These are phyloP conservation scores for Cylindrodendrum hubeiense DNA, from an alignment of 2,329 filamentous ascomycete genomes.

Conservation along the genomic window DNA sequence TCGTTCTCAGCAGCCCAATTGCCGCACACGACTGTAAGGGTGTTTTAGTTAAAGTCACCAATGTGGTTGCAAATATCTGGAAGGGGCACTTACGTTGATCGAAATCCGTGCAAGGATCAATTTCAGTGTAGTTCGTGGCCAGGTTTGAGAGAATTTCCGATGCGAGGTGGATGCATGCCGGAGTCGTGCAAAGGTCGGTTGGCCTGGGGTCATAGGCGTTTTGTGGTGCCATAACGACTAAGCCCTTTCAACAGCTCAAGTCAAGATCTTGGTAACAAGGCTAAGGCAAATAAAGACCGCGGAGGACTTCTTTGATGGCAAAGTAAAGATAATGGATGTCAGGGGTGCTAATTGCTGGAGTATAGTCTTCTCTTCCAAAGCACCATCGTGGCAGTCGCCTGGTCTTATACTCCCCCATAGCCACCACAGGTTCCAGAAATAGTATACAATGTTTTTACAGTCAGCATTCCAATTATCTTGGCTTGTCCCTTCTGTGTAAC, in stretches of 20 bases:
- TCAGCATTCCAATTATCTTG: no score
- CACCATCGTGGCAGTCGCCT: no score
- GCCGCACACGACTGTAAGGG: constrained; percentile 59
- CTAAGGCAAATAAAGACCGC: no score
- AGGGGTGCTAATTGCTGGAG: no score
- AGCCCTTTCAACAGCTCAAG: neutral
- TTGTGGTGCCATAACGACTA: constrained; percentile 9
- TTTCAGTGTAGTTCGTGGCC: constrained; percentile 62
- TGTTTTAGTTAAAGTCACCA: neutral
- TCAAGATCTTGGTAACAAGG: no score
- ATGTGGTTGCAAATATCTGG: constrained; percentile 54
- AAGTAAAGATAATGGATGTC: no score
- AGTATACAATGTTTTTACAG: no score
- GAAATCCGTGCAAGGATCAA: constrained; percentile 79
- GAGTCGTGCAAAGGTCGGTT: constrained; percentile 34
- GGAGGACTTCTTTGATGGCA: no score
- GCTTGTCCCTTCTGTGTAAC: no score
- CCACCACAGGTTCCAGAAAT: no score
- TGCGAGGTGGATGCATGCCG: constrained; percentile 48
- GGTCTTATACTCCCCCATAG: no score
- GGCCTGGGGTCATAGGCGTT: neutral
- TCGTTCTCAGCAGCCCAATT: constrained; percentile 75
- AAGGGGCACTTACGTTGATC: constrained; percentile 61
- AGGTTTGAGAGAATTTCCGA: constrained; percentile 47
- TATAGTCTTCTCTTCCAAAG: no score